These are phyloP conservation scores for Alternaria brassicicola DNA, from an alignment of 2,329 filamentous ascomycete genomes.

Conservation along the genomic window DNA sequence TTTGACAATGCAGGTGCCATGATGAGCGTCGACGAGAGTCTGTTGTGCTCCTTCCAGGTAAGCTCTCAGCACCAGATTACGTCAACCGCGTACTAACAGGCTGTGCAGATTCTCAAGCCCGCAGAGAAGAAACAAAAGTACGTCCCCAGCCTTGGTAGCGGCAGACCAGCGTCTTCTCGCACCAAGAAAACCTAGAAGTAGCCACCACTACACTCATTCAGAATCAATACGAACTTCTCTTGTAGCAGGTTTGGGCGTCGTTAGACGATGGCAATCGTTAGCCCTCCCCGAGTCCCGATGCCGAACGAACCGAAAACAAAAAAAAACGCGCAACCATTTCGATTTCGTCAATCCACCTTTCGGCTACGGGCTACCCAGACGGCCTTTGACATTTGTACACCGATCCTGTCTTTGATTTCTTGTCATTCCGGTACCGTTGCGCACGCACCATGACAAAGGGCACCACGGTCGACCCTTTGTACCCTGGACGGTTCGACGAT, in stretches of 20 bases:
- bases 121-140: constrained; percentile 99
- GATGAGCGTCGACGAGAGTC: constrained; percentile 99
- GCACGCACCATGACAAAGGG: constrained; percentile 12
- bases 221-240: constrained; percentile 55
- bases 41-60: constrained; percentile 99
- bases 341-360: constrained; percentile 45
- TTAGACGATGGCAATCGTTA: constrained; percentile 60
- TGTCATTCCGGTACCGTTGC: constrained; percentile 28
- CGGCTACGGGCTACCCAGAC: constrained; percentile 40
- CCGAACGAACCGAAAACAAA: constrained; percentile 42
- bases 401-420: constrained; percentile 27
- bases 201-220: constrained; percentile 52
- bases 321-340: constrained; percentile 38
- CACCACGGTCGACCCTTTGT: constrained; percentile 14
- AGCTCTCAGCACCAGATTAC: constrained; percentile 20
- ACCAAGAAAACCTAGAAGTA: constrained; percentile 70
- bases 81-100: constrained; percentile 25
- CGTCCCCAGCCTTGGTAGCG: constrained; percentile 76
- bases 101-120: constrained; percentile 87
- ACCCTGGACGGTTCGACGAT: constrained; percentile 17
- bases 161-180: constrained; percentile 72
- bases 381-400: constrained; percentile 39
- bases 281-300: constrained; percentile 41
- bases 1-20: constrained; percentile 99
- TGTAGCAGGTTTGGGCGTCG: constrained; percentile 94